Evolutionary conservation across 306 rosid species (phyloP).

Genomic region (Cicer arietinum): DNA sequence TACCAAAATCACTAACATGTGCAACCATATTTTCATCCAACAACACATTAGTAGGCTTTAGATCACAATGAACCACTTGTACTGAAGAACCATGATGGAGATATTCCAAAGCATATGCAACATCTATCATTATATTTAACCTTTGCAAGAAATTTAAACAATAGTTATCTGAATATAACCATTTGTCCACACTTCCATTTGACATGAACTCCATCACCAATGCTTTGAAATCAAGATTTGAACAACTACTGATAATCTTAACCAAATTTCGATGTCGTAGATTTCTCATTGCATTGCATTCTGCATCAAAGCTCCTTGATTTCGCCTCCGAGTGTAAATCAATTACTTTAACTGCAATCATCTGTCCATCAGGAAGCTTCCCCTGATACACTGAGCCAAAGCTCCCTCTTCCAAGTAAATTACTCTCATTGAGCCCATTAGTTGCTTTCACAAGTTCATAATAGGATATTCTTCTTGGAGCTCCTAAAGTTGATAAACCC

Average conservation of each 20-base stretch:
- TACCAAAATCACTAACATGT: slow-evolving; percentile 48
- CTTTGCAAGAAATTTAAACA: slow-evolving; percentile 19
- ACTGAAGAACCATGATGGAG: slow-evolving; percentile 49
- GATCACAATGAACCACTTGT: slow-evolving; percentile 50
- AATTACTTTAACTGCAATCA: slow-evolving; percentile 42
- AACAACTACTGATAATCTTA: slow-evolving; percentile 36
- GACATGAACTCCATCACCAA: slow-evolving; percentile 41
- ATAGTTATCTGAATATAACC: slow-evolving; percentile 42
- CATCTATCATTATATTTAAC: slow-evolving; percentile 40
- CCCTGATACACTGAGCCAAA: slow-evolving; percentile 42
- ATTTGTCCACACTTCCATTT: slow-evolving; percentile 36
- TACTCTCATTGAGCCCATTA: slow-evolving; percentile 17
- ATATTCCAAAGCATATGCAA: slow-evolving; percentile 48
- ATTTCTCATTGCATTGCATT: slow-evolving; percentile 45
- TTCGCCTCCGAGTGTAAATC: slow-evolving; percentile 2
- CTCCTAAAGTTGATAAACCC: neutral
- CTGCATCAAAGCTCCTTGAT: slow-evolving; percentile 36
- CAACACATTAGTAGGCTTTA: slow-evolving; percentile 55
- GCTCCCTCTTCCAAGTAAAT: slow-evolving; percentile 43
- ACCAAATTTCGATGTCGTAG: slow-evolving; percentile 42
- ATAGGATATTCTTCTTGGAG: slow-evolving; percentile 36
- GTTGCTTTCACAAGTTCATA: slow-evolving; percentile 40
- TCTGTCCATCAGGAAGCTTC: slow-evolving; percentile 29
- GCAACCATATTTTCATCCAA: slow-evolving; percentile 57
- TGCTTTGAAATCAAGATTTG: slow-evolving; percentile 42